These are phyloP conservation scores for Mycena alexandri DNA, from an alignment of 768 basidiomycete genomes.

Conservation along the genomic window DNA sequence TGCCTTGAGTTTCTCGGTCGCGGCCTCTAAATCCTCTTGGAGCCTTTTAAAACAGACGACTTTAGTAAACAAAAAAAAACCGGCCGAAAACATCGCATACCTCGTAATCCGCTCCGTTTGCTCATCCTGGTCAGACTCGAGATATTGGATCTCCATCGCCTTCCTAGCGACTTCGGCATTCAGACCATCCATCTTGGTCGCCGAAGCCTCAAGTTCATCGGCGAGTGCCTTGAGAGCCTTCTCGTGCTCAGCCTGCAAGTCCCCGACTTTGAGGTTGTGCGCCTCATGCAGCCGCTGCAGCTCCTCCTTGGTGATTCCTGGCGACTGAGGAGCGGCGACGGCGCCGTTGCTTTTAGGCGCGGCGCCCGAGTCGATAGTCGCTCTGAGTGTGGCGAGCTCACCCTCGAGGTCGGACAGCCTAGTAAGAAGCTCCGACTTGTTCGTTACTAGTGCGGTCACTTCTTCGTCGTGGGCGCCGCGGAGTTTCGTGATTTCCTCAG, in stretches of 20 bases:
- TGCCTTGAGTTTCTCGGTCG: slow-evolving; percentile 58
- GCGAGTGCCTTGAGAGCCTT: slow-evolving; percentile 65
- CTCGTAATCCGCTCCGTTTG: slow-evolving; percentile 79
- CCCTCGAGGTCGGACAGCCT: slow-evolving; percentile 83
- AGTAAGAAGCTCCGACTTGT: slow-evolving; percentile 73
- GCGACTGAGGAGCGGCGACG: slow-evolving; percentile 52
- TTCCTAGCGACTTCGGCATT: slow-evolving; percentile 75
- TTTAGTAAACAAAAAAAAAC: slow-evolving; percentile 41
- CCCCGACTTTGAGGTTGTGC: slow-evolving; percentile 84
- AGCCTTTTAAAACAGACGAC: slow-evolving; percentile 57
- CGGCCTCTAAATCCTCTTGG: slow-evolving; percentile 72
- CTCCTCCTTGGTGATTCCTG: slow-evolving; percentile 80
- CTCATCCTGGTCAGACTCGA: slow-evolving; percentile 86
- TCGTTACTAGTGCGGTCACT: slow-evolving; percentile 62
- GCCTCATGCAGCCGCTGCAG: slow-evolving; percentile 84
- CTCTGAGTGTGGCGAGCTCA: slow-evolving; percentile 76
- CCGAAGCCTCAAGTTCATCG: slow-evolving; percentile 69
- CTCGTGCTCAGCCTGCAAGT: slow-evolving; percentile 77
- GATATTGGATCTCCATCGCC: slow-evolving; percentile 84
- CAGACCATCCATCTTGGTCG: slow-evolving; percentile 63
- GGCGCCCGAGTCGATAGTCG: slow-evolving; percentile 63
- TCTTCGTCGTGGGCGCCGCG: slow-evolving; percentile 73
- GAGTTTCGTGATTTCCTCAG: slow-evolving; percentile 77
- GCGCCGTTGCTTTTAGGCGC: slow-evolving; percentile 66
- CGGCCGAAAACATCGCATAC: slow-evolving; percentile 59